Evolutionary conservation across 345 rosid species (phyloP).

Genomic region (Acer campestre): DNA sequence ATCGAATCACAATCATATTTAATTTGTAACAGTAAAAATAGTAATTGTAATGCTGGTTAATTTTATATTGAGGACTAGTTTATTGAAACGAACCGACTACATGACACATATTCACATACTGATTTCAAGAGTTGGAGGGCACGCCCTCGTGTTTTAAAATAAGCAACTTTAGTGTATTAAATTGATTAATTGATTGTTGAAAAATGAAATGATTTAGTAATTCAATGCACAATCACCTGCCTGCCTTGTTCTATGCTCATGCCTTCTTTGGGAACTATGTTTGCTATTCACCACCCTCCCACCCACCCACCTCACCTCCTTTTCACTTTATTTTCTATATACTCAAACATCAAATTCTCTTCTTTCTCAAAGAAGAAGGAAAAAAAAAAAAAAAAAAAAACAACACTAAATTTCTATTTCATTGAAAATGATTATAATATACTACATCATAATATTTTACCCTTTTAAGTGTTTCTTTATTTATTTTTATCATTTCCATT

Average conservation of each 20-base stretch:
- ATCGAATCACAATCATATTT: no score
- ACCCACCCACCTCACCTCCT: background rate
- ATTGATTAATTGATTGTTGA: background rate
- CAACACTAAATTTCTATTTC: no score
- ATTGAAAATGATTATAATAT: no score
- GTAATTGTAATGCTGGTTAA: background rate
- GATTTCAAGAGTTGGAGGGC: slow-evolving; percentile 30
- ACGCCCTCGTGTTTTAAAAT: slow-evolving; percentile 27
- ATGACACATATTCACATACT: background rate
- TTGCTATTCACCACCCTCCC: background rate
- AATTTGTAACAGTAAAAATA: no score
- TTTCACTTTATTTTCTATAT: background rate
- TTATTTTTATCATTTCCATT: no score
- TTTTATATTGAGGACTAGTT: no score
- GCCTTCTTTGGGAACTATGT: slow-evolving; percentile 35
- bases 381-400: no score
- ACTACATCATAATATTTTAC: no score
- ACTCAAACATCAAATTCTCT: no score
- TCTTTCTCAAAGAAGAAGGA: no score
- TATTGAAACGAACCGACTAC: slow-evolving; percentile 10
- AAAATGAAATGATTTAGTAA: slow-evolving; percentile 24
- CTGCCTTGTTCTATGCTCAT: slow-evolving; percentile 36
- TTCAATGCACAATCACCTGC: slow-evolving; percentile 37
- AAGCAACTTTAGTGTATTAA: background rate
- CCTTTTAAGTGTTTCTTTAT: no score